Evolutionary conservation across 2,329 filamentous ascomycete species (phyloP).

Genomic region (Geosmithia flava): DNA sequence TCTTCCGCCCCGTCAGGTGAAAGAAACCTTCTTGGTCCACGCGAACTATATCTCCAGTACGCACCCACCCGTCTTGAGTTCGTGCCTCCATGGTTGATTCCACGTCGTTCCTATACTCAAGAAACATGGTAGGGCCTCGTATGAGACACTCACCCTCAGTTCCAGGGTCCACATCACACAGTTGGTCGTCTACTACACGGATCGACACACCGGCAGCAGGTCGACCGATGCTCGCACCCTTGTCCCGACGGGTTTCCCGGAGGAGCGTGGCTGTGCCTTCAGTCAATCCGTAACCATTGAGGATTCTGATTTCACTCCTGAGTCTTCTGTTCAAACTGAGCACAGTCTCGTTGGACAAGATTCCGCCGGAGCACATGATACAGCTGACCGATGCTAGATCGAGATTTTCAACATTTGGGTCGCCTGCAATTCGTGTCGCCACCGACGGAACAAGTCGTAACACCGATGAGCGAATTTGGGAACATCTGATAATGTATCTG

Average conservation of each 20-base stretch:
- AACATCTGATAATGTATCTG: conserved; percentile 8
- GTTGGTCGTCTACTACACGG: conserved; percentile 15
- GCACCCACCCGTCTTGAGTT: conserved; percentile 13
- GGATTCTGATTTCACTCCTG: background rate
- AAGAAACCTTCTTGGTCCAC: conserved; percentile 15
- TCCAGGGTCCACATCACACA: conserved; percentile 13
- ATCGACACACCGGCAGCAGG: conserved; percentile 7
- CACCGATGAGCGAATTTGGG: conserved; percentile 4
- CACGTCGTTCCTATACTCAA: conserved; percentile 8
- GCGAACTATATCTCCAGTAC: conserved; percentile 15
- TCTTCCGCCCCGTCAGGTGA: conserved; percentile 17
- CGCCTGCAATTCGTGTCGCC: background rate
- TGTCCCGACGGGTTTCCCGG: conserved; percentile 7
- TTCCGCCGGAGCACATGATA: background rate
- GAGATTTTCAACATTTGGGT: background rate
- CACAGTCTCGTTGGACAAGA: background rate
- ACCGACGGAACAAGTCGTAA: background rate
- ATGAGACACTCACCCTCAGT: background rate
- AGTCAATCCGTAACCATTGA: conserved; percentile 13
- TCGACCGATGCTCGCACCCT: conserved; percentile 8
- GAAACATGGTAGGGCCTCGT: background rate
- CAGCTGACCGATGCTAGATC: background rate
- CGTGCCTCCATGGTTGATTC: conserved; percentile 12
- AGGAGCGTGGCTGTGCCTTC: conserved; percentile 10
- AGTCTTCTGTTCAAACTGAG: too few species aligned